Conservation (phyloP, 2,329 filamentous ascomycete species). For the Pseudomassariella vexata region DNA sequence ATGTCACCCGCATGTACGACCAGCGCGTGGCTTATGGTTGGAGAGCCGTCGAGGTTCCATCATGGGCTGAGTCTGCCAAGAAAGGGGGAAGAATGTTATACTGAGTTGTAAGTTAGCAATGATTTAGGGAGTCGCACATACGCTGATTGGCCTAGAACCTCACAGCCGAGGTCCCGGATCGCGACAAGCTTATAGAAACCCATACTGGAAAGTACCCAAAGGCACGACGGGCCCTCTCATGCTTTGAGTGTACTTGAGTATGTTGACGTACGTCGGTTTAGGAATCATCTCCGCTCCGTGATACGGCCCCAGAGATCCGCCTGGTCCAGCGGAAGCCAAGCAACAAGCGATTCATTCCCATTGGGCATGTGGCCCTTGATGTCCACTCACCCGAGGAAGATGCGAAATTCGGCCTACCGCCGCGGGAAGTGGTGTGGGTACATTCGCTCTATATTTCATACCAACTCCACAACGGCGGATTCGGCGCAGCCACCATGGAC, state of each 20-base stretch:
- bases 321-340: constrained; percentile 23
- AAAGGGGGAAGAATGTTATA: constrained; percentile 30
- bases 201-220: constrained; percentile 24
- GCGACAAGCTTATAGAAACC: constrained; percentile 21
- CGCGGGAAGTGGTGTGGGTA: constrained; percentile 28
- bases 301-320: constrained; percentile 26
- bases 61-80: constrained; percentile 27
- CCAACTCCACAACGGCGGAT: constrained; percentile 28
- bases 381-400: constrained; percentile 23
- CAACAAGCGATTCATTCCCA: constrained; percentile 25
- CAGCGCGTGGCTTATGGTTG: constrained; percentile 42
- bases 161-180: constrained; percentile 20
- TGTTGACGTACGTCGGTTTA: too few species aligned
- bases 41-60: constrained; percentile 29
- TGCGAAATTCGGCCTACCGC: constrained; percentile 22
- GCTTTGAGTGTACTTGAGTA: too few species aligned
- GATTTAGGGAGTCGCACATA: too few species aligned
- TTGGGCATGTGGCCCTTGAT: constrained; percentile 35
- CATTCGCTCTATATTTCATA: constrained; percentile 35
- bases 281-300: constrained; percentile 27
- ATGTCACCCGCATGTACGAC: constrained; percentile 32
- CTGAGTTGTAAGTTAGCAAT: constrained; percentile 30
- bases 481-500: constrained; percentile 29
- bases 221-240: too few species aligned
- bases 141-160: constrained; percentile 18